phyloP scores from a whole-genome alignment of 2,329 filamentous ascomycete species.

The Hymenoscyphus linearis region DNA sequence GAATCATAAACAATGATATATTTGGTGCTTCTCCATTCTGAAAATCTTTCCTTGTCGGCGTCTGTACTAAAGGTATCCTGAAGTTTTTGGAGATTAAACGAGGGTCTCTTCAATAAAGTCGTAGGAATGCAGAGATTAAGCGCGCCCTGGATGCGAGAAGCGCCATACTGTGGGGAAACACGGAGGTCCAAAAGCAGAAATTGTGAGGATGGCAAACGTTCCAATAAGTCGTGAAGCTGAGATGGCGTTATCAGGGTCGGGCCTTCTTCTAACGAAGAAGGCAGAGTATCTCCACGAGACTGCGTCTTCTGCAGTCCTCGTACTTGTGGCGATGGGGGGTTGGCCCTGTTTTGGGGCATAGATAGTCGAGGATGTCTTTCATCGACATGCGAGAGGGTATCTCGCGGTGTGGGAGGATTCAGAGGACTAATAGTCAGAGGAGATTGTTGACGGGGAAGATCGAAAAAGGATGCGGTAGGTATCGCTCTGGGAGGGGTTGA shows the following conservation, averaged over 20 bases:
- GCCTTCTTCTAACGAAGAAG: conserved; percentile 41
- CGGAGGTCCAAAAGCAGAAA: conserved; percentile 75
- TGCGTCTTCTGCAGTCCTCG: conserved; percentile 22
- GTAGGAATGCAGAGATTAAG: conserved; percentile 94
- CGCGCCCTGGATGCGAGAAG: conserved; percentile 70
- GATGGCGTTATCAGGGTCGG: conserved; percentile 49
- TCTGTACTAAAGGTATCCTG: conserved; percentile 78
- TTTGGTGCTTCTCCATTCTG: conserved; percentile 67
- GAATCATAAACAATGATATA: conserved; percentile 86
- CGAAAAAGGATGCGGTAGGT: conserved; percentile 32
- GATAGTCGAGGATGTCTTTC: conserved; percentile 52
- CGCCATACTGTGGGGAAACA: conserved; percentile 75
- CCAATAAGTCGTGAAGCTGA: conserved; percentile 52
- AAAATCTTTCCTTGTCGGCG: conserved; percentile 65
- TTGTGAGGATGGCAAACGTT: conserved; percentile 33
- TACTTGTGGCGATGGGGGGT: conserved; percentile 36
- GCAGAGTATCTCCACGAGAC: conserved; percentile 48
- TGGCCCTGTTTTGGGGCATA: conserved; percentile 43
- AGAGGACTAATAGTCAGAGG: conserved; percentile 37
- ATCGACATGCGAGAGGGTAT: conserved; percentile 34
- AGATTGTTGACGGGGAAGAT: conserved; percentile 43
- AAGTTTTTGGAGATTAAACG: conserved; percentile 83
- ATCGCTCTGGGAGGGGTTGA: conserved; percentile 31
- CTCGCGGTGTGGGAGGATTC: conserved; percentile 21
- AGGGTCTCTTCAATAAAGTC: conserved; percentile 82